Base-by-base conservation (phyloP, 352 stramenopile genomes). In the Pythium inflatum region DNA sequence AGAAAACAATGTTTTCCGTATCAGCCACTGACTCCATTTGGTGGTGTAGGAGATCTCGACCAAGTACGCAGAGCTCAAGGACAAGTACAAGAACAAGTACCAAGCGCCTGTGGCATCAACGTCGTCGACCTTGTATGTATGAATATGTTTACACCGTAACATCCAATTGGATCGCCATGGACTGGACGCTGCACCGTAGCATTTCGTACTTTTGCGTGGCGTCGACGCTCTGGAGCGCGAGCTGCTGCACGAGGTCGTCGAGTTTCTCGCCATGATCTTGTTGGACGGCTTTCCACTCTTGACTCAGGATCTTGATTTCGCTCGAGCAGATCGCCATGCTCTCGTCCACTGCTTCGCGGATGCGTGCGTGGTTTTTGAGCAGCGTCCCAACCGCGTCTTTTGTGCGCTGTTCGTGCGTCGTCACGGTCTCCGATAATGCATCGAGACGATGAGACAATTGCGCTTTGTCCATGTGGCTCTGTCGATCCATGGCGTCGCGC, bases 51-150 rank as follows among this genome's bases (percentile, higher is more conserved):
- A 91, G 45, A 85, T 94, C 66, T 88, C 81, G 31, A 79, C 45
- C 62, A 94, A 92, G 73, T 94, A 91, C 62, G 72, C 84, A 28
- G 70, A 65, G n/a, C 70, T 94, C 36, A 88, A 85, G 60, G 79
- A 90, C 65, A 90, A 88, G 53, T 94, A 94, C 73, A 78, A 74
- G 36, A 87, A 89, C 68, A 94, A 94, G 65, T 92, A 94, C 66
- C 65, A 80, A 27, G 70, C 79, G 3, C 72, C 82, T 14, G 65
- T 72, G 9, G 55, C 43, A 22, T 62, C 61, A 24, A 65, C 62
- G 24, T 67, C 53, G 9, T 43, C 27, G 2, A 73, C 63, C 1
- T 65, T 89, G 27, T 83, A 88, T 57, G 77, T 88, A 5, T 87
- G 57, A 85, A 31, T 13, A 56, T 13, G 13, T 55, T 27, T 64